Percentiles rank a stretch among this genome's conserved stretches.
These are phyloP conservation scores for Irineochytrium annulatum DNA, from an alignment of 192 early-diverging fungal species.

Conservation along the genomic window DNA sequence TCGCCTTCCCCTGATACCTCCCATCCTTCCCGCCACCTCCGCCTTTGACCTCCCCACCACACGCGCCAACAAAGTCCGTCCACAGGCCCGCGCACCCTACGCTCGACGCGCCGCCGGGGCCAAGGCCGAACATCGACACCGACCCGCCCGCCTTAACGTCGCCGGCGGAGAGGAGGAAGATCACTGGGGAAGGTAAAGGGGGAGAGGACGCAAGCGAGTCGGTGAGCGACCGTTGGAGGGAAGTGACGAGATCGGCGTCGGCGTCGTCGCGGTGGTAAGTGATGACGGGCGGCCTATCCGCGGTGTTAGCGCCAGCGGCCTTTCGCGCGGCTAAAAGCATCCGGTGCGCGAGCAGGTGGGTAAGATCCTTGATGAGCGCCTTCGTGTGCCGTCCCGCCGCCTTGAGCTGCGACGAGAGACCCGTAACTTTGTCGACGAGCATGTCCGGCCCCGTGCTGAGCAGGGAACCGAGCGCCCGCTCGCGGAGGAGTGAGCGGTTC, in stretches of 20 bases:
- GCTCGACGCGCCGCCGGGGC: background rate
- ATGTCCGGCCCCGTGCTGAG: constrained; percentile 7
- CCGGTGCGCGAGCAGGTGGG: background rate
- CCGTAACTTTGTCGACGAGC: constrained; percentile 4
- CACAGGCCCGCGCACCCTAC: constrained; percentile 1
- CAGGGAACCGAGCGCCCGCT: constrained; percentile 1
- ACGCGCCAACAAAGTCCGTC: constrained; percentile 3
- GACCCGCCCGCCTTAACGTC: background rate
- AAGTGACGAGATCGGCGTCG: constrained; percentile 11
- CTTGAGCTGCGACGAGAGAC: background rate
- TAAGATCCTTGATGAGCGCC: constrained; percentile 7
- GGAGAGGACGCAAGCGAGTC: background rate
- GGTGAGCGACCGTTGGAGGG: background rate
- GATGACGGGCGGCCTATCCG: background rate
- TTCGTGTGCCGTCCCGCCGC: background rate
- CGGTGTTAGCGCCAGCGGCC: too few species aligned
- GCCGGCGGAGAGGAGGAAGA: constrained; percentile 6
- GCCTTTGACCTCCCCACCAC: constrained; percentile 3
- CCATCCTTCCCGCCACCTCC: constrained; percentile 7
- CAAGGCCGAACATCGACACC: constrained; percentile 5
- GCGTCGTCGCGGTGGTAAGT: constrained; percentile 10
- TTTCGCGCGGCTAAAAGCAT: background rate
- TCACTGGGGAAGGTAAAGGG: background rate
- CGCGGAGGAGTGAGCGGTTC: background rate
- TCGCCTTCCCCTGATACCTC: constrained; percentile 6